Conservation (phyloP, 2,329 filamentous ascomycete genomes). For the Orbilia blumenaviensis region DNA sequence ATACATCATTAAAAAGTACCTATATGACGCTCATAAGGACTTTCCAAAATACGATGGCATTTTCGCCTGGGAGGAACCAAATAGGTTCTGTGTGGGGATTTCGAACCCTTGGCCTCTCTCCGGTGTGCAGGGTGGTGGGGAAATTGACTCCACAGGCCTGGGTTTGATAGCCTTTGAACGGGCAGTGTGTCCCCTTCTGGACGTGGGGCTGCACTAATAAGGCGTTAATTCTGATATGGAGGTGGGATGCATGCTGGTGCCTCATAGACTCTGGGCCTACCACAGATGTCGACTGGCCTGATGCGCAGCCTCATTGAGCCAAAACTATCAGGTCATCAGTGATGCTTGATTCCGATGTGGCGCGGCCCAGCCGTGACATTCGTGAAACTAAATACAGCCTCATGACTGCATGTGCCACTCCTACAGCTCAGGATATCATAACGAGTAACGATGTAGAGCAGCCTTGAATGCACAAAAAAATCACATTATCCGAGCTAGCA, state of each 20-base stretch:
- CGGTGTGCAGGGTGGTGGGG: conserved; percentile 35
- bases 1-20: conserved; percentile 14
- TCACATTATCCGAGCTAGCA: conserved; percentile 24
- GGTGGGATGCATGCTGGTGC: background rate
- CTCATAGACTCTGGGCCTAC: background rate
- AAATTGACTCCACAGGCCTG: background rate
- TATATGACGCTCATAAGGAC: background rate
- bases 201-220: background rate
- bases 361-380: background rate
- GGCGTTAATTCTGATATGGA: background rate
- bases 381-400: background rate
- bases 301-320: background rate
- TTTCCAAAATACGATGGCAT: conserved; percentile 14
- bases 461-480: background rate
- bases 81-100: conserved; percentile 16
- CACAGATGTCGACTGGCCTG: conserved; percentile 1
- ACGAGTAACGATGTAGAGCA: too few relatives aligned
- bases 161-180: background rate
- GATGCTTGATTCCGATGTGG: background rate
- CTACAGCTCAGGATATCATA: too few relatives aligned
- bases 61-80: conserved; percentile 26
- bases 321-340: background rate
- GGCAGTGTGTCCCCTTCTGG: background rate
- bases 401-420: background rate
- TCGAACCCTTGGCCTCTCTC: background rate